Evolutionary conservation across 192 early-diverging fungal genomes (phyloP).

Genomic region (Cladochytrium replicatum): DNA sequence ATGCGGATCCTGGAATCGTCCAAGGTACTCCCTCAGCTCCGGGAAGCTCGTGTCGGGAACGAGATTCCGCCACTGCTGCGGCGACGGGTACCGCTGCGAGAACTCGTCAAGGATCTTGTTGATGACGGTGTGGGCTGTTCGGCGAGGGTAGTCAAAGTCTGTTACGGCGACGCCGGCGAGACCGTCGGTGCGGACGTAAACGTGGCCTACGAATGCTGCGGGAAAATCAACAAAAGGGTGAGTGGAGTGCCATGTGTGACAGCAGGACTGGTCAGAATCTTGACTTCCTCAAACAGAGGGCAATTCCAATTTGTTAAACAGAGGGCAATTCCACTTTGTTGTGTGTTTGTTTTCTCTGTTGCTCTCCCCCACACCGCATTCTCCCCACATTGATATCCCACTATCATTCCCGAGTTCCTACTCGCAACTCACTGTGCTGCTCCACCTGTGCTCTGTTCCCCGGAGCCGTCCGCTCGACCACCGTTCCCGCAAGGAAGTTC

Average conservation of each 20-base stretch:
- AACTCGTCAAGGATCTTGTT: constrained; percentile 87
- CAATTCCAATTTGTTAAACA: too few relatives aligned
- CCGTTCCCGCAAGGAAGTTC: constrained; percentile 71
- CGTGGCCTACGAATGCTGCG: constrained; percentile 71
- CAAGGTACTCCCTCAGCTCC: constrained; percentile 60
- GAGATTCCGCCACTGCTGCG: constrained; percentile 30
- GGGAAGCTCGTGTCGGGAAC: constrained; percentile 49
- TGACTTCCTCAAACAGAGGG: too few relatives aligned
- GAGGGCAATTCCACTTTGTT: too few relatives aligned
- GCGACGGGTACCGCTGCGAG: constrained; percentile 42
- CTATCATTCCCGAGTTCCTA: too few relatives aligned
- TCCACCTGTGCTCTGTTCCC: constrained; percentile 75
- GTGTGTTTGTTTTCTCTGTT: too few relatives aligned
- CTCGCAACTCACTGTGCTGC: constrained; percentile 63
- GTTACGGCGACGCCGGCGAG: constrained; percentile 69
- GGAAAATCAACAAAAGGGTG: neutral
- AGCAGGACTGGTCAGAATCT: too few relatives aligned
- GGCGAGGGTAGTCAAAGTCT: constrained; percentile 80
- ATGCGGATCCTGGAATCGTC: constrained; percentile 84
- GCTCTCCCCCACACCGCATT: too few relatives aligned
- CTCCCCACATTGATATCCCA: too few relatives aligned
- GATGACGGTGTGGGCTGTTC: constrained; percentile 77
- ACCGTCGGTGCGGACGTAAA: constrained; percentile 60
- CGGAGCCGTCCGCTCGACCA: constrained; percentile 70
- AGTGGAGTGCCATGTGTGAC: neutral